Percentiles rank a stretch among this genome's conserved stretches.
phyloP scores from a whole-genome alignment of 2,329 filamentous ascomycete genomes.

The Piedraia hortae region DNA sequence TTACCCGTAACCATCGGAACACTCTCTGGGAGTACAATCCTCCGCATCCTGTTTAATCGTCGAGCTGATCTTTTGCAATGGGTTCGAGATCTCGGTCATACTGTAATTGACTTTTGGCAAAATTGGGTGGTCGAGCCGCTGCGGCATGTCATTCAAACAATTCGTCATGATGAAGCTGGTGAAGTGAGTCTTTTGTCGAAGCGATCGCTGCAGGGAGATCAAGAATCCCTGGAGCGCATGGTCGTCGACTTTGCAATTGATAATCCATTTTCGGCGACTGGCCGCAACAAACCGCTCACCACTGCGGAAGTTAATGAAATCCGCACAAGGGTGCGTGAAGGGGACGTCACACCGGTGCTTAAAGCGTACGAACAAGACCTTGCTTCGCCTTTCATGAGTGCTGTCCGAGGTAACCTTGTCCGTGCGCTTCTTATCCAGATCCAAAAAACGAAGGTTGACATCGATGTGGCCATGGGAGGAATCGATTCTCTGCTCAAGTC shows the following conservation, averaged over 20 bases:
- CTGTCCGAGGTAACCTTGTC: constrained; percentile 62
- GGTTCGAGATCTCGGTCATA: constrained; percentile 52
- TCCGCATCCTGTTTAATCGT: constrained; percentile 48
- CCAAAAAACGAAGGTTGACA: constrained; percentile 95
- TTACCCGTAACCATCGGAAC: constrained; percentile 43
- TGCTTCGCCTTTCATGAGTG: constrained; percentile 52
- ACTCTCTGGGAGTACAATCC: constrained; percentile 63
- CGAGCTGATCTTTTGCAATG: constrained; percentile 53
- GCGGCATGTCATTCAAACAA: constrained; percentile 63
- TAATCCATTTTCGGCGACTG: constrained; percentile 34
- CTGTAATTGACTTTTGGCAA: constrained; percentile 66
- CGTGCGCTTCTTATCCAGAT: constrained; percentile 83
- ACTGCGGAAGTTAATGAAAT: constrained; percentile 48
- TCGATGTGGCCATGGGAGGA: constrained; percentile 84
- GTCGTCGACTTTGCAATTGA: constrained; percentile 85
- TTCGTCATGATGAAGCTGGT: constrained; percentile 71
- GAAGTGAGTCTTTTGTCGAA: constrained; percentile 95
- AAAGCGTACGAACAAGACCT: constrained; percentile 79
- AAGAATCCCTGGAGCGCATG: constrained; percentile 85
- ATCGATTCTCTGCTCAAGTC: constrained; percentile 88
- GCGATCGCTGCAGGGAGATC: constrained; percentile 67
- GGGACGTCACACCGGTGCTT: constrained; percentile 76
- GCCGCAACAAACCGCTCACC: constrained; percentile 21
- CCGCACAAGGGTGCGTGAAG: constrained; percentile 55
- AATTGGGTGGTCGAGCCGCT: constrained; percentile 87